Base-by-base conservation (phyloP, 805 yeast species). In the Starmerella asiatica region DNA sequence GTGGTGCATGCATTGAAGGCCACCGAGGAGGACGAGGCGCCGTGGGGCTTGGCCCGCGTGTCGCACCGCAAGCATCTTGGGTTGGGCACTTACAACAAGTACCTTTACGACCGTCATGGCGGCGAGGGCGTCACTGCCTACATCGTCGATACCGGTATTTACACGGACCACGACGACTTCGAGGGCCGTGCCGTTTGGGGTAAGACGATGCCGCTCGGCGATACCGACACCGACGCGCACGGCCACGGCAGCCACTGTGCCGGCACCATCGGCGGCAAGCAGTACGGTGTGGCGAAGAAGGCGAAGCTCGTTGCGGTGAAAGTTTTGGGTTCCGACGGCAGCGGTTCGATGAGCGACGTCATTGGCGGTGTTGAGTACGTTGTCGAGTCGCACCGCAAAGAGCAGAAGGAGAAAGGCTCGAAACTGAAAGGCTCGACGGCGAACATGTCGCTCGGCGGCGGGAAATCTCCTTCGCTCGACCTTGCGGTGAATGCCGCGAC, bases 361-460 rank as follows among this genome's bases (percentile, higher is more conserved):
- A 64, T 74, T 46, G 71, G 71, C 54, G 79, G 77, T 37, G 67
- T 74, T 34, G 73, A 73, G 55, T 72, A 63, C 59, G 76, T 71
- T 34, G 73, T 72, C 55, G 93, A 88, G 45, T 85, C 88, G 38
- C 75, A 77, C 49, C 48, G 47, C 37, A 39, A 36, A 37, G 52
- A 49, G 40, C 34, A 45, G 51, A 36, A 45, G 38, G 65, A 78
- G 29, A 88, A 80, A 59, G 46, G 48, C 38, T 29, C 50, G 21
- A 48, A 49, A 42, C 46, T 44, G 43, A 54, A 56, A 50, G 59
- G 59, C 29, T 55, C 63, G n/a, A 57, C 64, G 32, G 91, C 88
- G 66, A 83, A 85, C 88, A 53, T 53, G 56, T 85, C 95, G 14
- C 68, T 86, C 44, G 94, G 94, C 55, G 95, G 95, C 59, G 93